Evolutionary conservation across 495 filamentous ascomycete species (phyloP).

Genomic region (Aspergillus egyptiacus): DNA sequence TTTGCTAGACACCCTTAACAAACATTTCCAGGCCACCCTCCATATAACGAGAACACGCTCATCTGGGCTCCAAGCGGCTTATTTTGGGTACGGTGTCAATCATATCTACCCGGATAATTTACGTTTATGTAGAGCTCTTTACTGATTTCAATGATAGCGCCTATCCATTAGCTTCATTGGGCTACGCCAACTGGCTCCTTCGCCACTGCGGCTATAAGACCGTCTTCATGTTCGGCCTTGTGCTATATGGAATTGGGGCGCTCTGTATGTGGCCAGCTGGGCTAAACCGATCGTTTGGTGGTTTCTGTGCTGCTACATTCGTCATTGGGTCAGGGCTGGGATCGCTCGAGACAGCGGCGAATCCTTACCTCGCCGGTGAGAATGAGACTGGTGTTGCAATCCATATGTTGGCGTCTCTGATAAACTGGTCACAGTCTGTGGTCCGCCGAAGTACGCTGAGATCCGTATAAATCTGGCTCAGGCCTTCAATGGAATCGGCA

Average conservation of each 20-base stretch:
- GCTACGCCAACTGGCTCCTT: constrained; percentile 53
- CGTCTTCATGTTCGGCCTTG: constrained; percentile 49
- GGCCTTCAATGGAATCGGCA: constrained; percentile 61
- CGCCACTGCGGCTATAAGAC: constrained; percentile 49
- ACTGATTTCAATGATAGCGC: constrained; percentile 27
- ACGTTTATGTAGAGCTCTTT: neutral
- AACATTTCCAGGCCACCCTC: constrained; percentile 51
- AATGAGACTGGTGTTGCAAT: neutral
- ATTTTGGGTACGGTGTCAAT: constrained; percentile 38
- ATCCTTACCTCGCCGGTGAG: constrained; percentile 56
- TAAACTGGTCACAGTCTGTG: constrained; percentile 40
- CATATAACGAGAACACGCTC: constrained; percentile 46
- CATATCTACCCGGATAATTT: neutral
- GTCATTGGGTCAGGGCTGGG: constrained; percentile 64
- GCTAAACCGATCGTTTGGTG: constrained; percentile 49
- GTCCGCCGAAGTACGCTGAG: constrained; percentile 61
- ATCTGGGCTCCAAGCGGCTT: constrained; percentile 50
- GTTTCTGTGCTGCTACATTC: constrained; percentile 61
- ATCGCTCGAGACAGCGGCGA: constrained; percentile 67
- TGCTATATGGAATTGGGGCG: constrained; percentile 48
- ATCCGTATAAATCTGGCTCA: constrained; percentile 65
- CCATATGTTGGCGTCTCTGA: neutral
- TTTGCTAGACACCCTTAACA: constrained; percentile 42
- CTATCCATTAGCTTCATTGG: constrained; percentile 55
- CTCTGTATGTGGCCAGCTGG: constrained; percentile 52